phyloP scores from a whole-genome alignment of 129 eudicot species.

The Escallonia rubra region DNA sequence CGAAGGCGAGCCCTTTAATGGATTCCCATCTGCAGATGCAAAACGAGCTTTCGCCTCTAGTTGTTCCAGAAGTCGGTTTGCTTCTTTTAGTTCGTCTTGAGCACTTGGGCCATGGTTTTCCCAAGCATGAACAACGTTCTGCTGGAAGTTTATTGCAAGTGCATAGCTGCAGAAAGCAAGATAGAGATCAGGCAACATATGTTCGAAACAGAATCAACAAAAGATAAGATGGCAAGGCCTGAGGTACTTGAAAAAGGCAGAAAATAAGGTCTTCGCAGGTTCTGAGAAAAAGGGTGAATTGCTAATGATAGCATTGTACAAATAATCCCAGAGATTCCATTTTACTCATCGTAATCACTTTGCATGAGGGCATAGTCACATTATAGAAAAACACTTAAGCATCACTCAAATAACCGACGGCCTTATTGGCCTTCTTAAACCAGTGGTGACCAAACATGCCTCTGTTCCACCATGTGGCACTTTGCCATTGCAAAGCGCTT shows the following conservation, averaged over 20 bases:
- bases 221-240: not conserved
- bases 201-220: not conserved
- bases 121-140: slow-evolving; percentile 72
- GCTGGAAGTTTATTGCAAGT: slow-evolving; percentile 77
- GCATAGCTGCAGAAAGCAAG: slow-evolving; percentile 51
- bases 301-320: too few relatives aligned
- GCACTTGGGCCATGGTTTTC: slow-evolving; percentile 80
- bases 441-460: too few relatives aligned
- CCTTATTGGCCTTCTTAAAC: too few relatives aligned
- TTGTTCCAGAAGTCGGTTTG: slow-evolving; percentile 51
- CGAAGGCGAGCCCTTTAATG: slow-evolving; percentile 42
- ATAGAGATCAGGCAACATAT: slow-evolving; percentile 9
- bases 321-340: too few relatives aligned
- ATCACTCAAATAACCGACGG: too few relatives aligned
- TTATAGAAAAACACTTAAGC: too few relatives aligned
- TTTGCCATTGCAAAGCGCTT: too few relatives aligned
- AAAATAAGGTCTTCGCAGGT: not conserved
- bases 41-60: slow-evolving; percentile 50
- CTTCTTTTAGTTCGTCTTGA: slow-evolving; percentile 71
- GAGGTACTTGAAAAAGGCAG: not conserved
- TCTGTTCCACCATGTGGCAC: too few relatives aligned
- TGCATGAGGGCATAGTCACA: too few relatives aligned
- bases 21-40: slow-evolving; percentile 19
- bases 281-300: too few relatives aligned
- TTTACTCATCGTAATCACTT: too few relatives aligned